Evolutionary conservation across 129 eudicot species (phyloP), one percentile per base, ranked within the genome.

Genomic region (Helichrysum umbraculigerum): DNA sequence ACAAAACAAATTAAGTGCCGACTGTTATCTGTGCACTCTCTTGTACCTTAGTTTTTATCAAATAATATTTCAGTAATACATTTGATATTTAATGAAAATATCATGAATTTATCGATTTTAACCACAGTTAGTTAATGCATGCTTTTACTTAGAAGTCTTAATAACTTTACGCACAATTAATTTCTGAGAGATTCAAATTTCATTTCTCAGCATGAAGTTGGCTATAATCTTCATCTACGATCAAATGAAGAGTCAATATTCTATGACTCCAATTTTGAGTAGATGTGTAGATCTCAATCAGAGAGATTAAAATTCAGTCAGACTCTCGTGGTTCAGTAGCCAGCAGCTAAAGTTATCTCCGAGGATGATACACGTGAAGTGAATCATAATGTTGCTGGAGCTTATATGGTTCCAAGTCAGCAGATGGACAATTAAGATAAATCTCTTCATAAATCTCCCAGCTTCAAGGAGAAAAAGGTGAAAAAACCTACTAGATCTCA

Each of bases 191-290:
- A 37, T 61, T 76, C 47, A 44, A 42, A 20, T 76, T 76, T 71
- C 60, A 28, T 17, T 74, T 68, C 41, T 50, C 68, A 60, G 67
- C 83, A 86, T 91, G 86, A 81, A 70, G 66, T 74, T 29, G 83
- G 66, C 12, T 86, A 78, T 71, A 79, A 81, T 77, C 89, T 87
- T 75, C 87, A 70, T 81, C 80, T 91, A 61, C 86, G 88, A 37
- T 61, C 64, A 4, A 85, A 68, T 77, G 83, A 76, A 56, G 74
- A 75, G 66, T 84, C 79, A 82, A 34, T 70, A 42, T 59, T 56
- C 41, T 3, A 30, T 52, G 63, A 71, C 50, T 70, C 72, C 66
- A 68, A 25, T n/a, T 71, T 17, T 42, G 54, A 76, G 74, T 34
- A 76, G n/a, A n/a, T n/a, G n/a, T n/a, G n/a, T n/a, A n/a, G 42